A percentile compares a stretch with the other conserved stretches of the same genome.
phyloP scores from a whole-genome alignment of 345 rosid species.

The Corchorus olitorius region DNA sequence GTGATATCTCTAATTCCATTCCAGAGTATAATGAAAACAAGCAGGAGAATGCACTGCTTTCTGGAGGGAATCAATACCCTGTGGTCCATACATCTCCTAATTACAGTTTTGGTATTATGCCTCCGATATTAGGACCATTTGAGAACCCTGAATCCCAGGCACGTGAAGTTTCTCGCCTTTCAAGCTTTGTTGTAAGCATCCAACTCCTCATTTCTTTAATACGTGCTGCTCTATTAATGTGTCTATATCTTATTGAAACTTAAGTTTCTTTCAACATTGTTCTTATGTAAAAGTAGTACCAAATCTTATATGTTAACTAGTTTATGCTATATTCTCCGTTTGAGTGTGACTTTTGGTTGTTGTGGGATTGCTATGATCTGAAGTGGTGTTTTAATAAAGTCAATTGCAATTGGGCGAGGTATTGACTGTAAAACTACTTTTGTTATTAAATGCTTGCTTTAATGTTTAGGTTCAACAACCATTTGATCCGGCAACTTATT shows the following conservation, averaged over 20 bases:
- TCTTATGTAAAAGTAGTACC: neutral
- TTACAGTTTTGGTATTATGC: conserved; percentile 60
- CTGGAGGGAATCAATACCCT: conserved; percentile 61
- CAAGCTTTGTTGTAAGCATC: conserved; percentile 72
- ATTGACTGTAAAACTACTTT: conserved; percentile 20
- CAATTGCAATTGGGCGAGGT: neutral
- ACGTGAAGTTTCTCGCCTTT: conserved; percentile 70
- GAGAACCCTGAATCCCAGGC: conserved; percentile 81
- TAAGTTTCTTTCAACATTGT: neutral
- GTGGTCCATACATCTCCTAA: conserved; percentile 59
- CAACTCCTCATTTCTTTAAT: conserved; percentile 16
- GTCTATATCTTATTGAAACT: neutral
- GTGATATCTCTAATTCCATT: conserved; percentile 44
- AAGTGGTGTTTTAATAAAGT: neutral
- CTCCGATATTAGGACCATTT: conserved; percentile 61
- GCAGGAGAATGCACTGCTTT: conserved; percentile 50
- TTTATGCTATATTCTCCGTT: neutral
- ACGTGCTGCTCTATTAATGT: conserved; percentile 10
- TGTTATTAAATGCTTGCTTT: conserved; percentile 35
- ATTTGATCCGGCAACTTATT: conserved; percentile 75
- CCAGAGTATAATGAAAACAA: conserved; percentile 61
- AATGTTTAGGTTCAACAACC: conserved; percentile 68
- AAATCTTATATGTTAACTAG: conserved; percentile 7
- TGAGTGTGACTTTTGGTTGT: conserved; percentile 14
- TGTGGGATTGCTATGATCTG: neutral